Conservation (phyloP, 2,329 filamentous ascomycete species). For the Elsinoe arachidis region DNA sequence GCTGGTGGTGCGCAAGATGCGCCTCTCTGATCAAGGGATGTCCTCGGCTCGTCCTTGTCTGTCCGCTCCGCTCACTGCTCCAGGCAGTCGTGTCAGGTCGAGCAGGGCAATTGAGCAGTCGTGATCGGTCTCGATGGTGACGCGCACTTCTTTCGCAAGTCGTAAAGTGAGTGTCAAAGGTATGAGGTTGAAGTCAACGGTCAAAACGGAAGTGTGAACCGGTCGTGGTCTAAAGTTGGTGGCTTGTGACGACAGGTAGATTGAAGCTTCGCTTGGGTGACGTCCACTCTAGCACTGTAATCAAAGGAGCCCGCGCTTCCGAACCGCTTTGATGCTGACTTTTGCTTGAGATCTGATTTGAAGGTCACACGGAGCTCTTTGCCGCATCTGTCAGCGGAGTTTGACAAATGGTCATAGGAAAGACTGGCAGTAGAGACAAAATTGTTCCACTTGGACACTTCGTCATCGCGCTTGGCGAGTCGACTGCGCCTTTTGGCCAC, state of each 20-base stretch:
- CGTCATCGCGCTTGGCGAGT: slow-evolving; percentile 15
- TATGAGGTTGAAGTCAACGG: slow-evolving; percentile 9
- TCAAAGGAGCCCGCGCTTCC: neutral
- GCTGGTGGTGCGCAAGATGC: slow-evolving; percentile 4
- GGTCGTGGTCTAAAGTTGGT: slow-evolving; percentile 8
- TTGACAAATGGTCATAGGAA: neutral
- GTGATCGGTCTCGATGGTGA: neutral
- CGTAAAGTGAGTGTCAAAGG: neutral
- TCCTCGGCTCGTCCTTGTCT: neutral
- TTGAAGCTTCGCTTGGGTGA: neutral
- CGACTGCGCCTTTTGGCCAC: slow-evolving; percentile 5
- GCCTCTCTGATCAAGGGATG: neutral
- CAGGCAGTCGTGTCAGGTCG: neutral
- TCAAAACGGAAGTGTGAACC: slow-evolving; percentile 10
- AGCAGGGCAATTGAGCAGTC: neutral
- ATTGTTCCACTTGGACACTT: neutral
- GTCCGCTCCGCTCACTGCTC: neutral
- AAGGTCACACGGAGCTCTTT: too few relatives aligned
- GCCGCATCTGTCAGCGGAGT: neutral
- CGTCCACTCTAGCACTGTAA: neutral
- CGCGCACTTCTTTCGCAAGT: slow-evolving; percentile 3
- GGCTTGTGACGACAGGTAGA: slow-evolving; percentile 10
- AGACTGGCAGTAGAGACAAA: neutral
- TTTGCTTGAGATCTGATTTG: neutral
- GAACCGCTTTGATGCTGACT: neutral